Evolutionary conservation across 2,329 filamentous ascomycete genomes (phyloP).

Genomic region (Mollisiaceae sp.): DNA sequence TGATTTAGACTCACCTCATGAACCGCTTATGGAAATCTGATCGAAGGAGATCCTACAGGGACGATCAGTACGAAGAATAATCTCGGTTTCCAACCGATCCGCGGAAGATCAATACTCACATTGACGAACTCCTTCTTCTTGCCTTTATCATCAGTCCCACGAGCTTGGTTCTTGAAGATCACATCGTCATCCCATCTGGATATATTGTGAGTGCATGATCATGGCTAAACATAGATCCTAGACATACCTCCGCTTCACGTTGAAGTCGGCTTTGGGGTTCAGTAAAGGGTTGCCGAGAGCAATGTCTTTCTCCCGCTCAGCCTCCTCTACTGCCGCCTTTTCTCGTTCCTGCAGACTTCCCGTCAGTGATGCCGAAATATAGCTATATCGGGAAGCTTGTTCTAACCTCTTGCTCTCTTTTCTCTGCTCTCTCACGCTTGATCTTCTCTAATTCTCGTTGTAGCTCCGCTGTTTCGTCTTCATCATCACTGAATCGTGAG

Average conservation of each 20-base stretch:
- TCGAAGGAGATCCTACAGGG: conserved; percentile 74
- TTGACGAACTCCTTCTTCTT: conserved; percentile 97
- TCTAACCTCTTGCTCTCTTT: conserved; percentile 73
- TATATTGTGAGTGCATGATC: conserved; percentile 3
- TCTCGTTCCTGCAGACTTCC: conserved; percentile 68
- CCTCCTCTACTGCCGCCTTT: conserved; percentile 79
- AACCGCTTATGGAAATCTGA: conserved; percentile 98
- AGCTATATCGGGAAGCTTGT: conserved; percentile 13
- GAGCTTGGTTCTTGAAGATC: conserved; percentile 97
- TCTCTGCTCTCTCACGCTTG: conserved; percentile 78
- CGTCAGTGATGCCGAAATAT: conserved; percentile 23
- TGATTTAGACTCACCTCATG: conserved; percentile 61
- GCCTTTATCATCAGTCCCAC: conserved; percentile 89
- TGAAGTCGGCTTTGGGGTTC: conserved; percentile 81
- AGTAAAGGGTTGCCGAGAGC: conserved; percentile 91
- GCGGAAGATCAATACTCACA: conserved; percentile 54
- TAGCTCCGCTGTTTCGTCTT: conserved; percentile 86
- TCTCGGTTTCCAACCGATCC: conserved; percentile 8
- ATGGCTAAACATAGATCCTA: neutral
- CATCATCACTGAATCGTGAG: conserved; percentile 63
- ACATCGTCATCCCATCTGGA: conserved; percentile 94
- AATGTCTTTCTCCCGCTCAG: conserved; percentile 84
- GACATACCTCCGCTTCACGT: conserved; percentile 73
- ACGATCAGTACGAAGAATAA: conserved; percentile 21
- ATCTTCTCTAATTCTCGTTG: conserved; percentile 95